Base-by-base conservation (phyloP, 2,329 filamentous ascomycete genomes). In the Elsinoe ampelina region DNA sequence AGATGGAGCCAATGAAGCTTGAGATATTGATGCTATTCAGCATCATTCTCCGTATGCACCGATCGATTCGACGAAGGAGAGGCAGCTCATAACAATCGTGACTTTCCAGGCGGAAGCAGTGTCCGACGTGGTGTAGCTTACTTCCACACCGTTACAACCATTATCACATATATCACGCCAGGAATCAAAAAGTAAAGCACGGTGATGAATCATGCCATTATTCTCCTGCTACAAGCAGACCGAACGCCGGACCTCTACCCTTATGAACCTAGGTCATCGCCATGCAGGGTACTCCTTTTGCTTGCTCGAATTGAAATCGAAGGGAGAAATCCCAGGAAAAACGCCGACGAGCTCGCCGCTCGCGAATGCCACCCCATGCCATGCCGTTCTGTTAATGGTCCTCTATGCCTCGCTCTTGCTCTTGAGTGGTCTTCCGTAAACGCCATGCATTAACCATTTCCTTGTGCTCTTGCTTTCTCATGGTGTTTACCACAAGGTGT, bases 401-500 rank as follows among this genome's bases (percentile, higher is more conserved):
- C n/a, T 50, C 45, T 50, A 50, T 50, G 12, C 43, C 43, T 5
- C 15, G 19, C 43, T 48, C 26, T 50, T 35, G 20, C 2, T 26
- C n/a, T 26, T 26, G n/a, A n/a, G n/a, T n/a, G n/a, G 19, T 50
- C 13, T 19, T 34, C 45, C 26, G n/a, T 8, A 20, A 35, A 50
- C 30, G 45, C 45, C 30, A 17, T 50, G 26, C 26, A 50, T 34
- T 17, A 35, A 8, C n/a, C n/a, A 8, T 34, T 34, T 22, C 30
- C 17, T 15, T 34, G 4, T 50, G 6, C 12, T 19, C 30, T 50
- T 13, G 26, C 41, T 35, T 26, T 34, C 5, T 3, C 22, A 22
- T 1, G 32, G 13, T 5, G 10, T 39, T 26, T 67, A 71, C 70
- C 69, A 83, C 65, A 81, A 78, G 43, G 81, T 83, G 75, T 86